phyloP scores from a whole-genome alignment of 2,329 filamentous ascomycete species.

The Aspergillus felis region DNA sequence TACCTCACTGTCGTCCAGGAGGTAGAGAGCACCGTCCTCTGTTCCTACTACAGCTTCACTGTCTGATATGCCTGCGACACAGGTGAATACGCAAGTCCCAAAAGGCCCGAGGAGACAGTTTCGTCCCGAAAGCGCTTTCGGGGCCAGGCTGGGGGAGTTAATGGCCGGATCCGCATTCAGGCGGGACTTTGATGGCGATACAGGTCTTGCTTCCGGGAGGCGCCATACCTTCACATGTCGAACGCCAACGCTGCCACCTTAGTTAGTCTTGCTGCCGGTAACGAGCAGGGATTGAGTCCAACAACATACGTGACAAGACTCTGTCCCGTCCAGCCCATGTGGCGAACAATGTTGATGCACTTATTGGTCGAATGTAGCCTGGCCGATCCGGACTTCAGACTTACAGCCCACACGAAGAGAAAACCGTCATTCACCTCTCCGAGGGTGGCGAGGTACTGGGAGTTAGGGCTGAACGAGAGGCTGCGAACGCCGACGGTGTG shows the following conservation, averaged over 20 bases:
- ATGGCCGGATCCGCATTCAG: conserved; percentile 39
- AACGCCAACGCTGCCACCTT: conserved; percentile 61
- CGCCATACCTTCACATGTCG: conserved; percentile 94
- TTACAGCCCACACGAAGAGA: conserved; percentile 84
- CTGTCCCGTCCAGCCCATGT: conserved; percentile 87
- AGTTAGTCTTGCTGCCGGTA: conserved; percentile 7
- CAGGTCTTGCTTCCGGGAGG: conserved; percentile 61
- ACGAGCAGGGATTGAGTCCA: background rate
- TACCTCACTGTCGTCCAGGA: conserved; percentile 72
- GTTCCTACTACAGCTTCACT: conserved; percentile 77
- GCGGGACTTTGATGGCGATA: conserved; percentile 62
- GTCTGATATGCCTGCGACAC: conserved; percentile 67
- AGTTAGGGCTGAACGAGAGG: conserved; percentile 85
- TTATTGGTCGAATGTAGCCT: conserved; percentile 83
- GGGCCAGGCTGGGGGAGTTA: conserved; percentile 41
- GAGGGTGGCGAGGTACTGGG: conserved; percentile 79
- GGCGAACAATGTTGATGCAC: conserved; percentile 80
- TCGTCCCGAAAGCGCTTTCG: conserved; percentile 74
- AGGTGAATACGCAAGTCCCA: conserved; percentile 79
- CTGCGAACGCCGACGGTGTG: conserved; percentile 86
- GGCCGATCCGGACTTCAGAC: conserved; percentile 73
- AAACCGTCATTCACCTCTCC: conserved; percentile 91
- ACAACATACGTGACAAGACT: conserved; percentile 66
- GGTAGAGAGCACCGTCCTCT: conserved; percentile 83
- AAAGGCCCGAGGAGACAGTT: conserved; percentile 82